Conservation (phyloP, 495 filamentous ascomycete species). For the Choiromyces venosus region DNA sequence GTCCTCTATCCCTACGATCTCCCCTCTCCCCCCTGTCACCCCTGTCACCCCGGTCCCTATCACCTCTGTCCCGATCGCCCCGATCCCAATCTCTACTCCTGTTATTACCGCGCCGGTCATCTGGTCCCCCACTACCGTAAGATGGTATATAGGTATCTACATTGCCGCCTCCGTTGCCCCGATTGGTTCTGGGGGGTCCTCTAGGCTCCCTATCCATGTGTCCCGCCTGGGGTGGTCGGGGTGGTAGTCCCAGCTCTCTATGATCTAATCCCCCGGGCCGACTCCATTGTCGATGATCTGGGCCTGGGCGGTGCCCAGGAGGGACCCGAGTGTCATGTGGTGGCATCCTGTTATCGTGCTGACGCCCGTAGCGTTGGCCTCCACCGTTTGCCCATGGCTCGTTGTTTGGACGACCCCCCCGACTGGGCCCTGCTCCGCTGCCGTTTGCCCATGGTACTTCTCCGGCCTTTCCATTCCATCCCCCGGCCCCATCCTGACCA, state of each 20-base stretch:
- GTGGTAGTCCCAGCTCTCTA: conserved; percentile 43
- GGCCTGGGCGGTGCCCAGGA: conserved; percentile 23
- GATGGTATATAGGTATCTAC: conserved; percentile 60
- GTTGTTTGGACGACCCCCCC: conserved; percentile 40
- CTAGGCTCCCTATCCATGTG: conserved; percentile 36
- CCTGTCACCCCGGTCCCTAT: conserved; percentile 37
- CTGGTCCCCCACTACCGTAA: conserved; percentile 48
- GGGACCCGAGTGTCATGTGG: conserved; percentile 29
- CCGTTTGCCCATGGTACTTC: conserved; percentile 44
- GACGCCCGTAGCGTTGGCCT: conserved; percentile 40
- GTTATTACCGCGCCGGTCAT: conserved; percentile 49
- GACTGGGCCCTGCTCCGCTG: conserved; percentile 44
- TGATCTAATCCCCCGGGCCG: conserved; percentile 13
- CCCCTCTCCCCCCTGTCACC: conserved; percentile 36
- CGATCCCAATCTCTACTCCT: conserved; percentile 39
- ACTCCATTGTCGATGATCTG: conserved; percentile 33
- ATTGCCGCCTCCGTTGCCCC: conserved; percentile 43
- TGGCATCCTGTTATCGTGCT: conserved; percentile 42
- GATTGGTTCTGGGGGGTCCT: conserved; percentile 36
- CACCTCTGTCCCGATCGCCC: conserved; percentile 32
- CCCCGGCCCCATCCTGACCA: conserved; percentile 60
- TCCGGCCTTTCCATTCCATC: conserved; percentile 41
- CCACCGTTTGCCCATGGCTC: conserved; percentile 48
- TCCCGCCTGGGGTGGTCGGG: conserved; percentile 38
- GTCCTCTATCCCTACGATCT: conserved; percentile 34